Evolutionary conservation across 1,284 basidiomycete species (phyloP).

Genomic region (Athelia psychrophila): DNA sequence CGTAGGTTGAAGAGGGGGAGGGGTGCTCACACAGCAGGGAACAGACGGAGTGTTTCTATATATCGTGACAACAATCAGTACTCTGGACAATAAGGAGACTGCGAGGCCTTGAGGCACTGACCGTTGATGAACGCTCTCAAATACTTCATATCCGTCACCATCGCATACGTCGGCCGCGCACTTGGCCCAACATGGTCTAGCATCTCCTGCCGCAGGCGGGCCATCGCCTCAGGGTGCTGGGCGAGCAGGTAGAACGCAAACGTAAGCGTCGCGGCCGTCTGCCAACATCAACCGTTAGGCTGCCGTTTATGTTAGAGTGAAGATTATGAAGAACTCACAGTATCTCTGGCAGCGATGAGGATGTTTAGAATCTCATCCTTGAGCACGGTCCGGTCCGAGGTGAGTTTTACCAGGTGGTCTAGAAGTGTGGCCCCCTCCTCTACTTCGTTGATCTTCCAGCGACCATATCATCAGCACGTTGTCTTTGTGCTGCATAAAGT

Average conservation of each 20-base stretch:
- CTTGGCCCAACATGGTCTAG: conserved; percentile 17
- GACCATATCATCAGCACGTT: neutral
- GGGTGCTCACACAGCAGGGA: neutral
- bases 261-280: conserved; percentile 25
- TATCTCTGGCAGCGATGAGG: conserved; percentile 19
- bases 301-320: no score
- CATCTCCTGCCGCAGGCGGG: conserved; percentile 27
- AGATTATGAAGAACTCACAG: conserved; percentile 10
- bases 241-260: conserved; percentile 29
- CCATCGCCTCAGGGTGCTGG: conserved; percentile 23
- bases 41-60: neutral
- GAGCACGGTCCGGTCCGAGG: conserved; percentile 14
- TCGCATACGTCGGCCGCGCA: conserved; percentile 22
- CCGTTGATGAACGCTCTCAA: conserved; percentile 29
- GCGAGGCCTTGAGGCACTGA: conserved; percentile 4
- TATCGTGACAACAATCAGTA: neutral
- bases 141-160: conserved; percentile 28
- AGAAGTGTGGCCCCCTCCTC: conserved; percentile 8
- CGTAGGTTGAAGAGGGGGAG: neutral
- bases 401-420: conserved; percentile 11
- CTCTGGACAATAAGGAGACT: no score
- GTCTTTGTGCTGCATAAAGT: conserved; percentile 10
- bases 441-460: conserved; percentile 6
- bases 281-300: neutral
- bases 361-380: conserved; percentile 25